phyloP scores from a whole-genome alignment of 2,329 filamentous ascomycete species.

The Colletotrichum nymphaeae region DNA sequence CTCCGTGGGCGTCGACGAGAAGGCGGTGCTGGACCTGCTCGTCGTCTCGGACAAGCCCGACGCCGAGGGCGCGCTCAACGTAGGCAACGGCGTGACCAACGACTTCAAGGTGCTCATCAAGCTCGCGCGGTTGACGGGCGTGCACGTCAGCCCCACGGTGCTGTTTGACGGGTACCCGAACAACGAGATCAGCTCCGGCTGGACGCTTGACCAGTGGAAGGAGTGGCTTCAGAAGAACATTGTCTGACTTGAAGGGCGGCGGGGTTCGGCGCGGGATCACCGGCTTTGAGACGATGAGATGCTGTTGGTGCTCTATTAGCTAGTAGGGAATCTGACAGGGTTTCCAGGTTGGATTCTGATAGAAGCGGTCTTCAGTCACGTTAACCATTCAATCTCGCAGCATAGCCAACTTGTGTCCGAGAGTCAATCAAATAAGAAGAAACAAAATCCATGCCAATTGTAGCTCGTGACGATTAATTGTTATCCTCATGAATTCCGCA shows the following conservation, averaged over 20 bases:
- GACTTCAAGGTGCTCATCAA: conserved; percentile 89
- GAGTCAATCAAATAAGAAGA: not conserved
- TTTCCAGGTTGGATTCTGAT: not conserved
- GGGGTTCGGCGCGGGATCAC: not conserved
- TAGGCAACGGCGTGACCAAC: conserved; percentile 83
- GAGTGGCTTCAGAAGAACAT: conserved; percentile 78
- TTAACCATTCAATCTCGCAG: not conserved
- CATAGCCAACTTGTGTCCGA: not conserved
- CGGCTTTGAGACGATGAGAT: conserved; percentile 3
- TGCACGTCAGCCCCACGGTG: conserved; percentile 93
- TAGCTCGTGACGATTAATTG: not conserved
- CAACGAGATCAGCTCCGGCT: conserved; percentile 81
- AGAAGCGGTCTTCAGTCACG: not conserved
- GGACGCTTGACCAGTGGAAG: conserved; percentile 84
- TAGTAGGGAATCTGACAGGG: not conserved
- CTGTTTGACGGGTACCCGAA: conserved; percentile 89
- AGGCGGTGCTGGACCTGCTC: conserved; percentile 76
- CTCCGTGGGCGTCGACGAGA: conserved; percentile 75
- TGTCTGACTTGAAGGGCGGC: conserved; percentile 44
- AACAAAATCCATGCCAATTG: not conserved
- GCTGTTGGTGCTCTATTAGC: not conserved
- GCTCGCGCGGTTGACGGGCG: conserved; percentile 80
- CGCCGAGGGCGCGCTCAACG: conserved; percentile 77
- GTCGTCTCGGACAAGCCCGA: conserved; percentile 75
- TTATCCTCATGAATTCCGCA: not conserved